These are phyloP conservation scores for Rosellinia necatrix DNA, from an alignment of 2,329 filamentous ascomycete species.

Conservation along the genomic window DNA sequence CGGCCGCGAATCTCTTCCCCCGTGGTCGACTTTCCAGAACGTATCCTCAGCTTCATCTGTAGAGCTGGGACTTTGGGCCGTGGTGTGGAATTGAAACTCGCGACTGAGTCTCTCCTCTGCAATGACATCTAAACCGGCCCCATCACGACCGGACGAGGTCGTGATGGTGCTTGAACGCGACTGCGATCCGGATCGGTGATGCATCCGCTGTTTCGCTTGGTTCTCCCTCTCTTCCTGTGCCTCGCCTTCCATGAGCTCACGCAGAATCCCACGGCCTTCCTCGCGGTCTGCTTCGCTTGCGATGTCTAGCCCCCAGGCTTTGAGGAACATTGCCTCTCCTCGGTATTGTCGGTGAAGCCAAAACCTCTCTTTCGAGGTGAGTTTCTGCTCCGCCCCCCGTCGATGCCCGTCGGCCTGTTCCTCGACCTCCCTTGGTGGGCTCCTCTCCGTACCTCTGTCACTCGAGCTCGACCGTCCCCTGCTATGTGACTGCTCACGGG, in stretches of 20 bases:
- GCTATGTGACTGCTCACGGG: slow-evolving; percentile 15
- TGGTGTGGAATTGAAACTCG: slow-evolving; percentile 12
- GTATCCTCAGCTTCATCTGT: not conserved
- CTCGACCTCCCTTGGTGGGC: slow-evolving; percentile 4
- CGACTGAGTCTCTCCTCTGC: slow-evolving; percentile 29
- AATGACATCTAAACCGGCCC: slow-evolving; percentile 27
- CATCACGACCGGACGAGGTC: slow-evolving; percentile 17
- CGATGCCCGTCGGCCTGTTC: slow-evolving; percentile 7
- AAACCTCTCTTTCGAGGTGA: slow-evolving; percentile 34
- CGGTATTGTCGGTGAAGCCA: slow-evolving; percentile 39
- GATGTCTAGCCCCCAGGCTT: slow-evolving; percentile 37
- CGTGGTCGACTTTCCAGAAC: slow-evolving; percentile 11
- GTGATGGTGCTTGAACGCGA: slow-evolving; percentile 20
- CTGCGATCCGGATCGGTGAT: slow-evolving; percentile 14
- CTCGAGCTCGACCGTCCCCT: slow-evolving; percentile 13
- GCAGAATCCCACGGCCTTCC: slow-evolving; percentile 33
- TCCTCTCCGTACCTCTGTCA: slow-evolving; percentile 15
- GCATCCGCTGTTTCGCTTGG: slow-evolving; percentile 20
- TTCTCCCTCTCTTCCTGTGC: slow-evolving; percentile 26
- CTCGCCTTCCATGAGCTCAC: slow-evolving; percentile 35
- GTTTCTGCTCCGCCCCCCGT: slow-evolving; percentile 13
- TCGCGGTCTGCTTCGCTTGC: slow-evolving; percentile 33
- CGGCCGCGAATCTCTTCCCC: not conserved
- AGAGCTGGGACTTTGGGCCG: slow-evolving; percentile 1
- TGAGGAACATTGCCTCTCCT: slow-evolving; percentile 37